Evolutionary conservation across 2,329 filamentous ascomycete species (phyloP), one percentile per base, ranked within the genome.

Genomic region (Nemania abortiva): DNA sequence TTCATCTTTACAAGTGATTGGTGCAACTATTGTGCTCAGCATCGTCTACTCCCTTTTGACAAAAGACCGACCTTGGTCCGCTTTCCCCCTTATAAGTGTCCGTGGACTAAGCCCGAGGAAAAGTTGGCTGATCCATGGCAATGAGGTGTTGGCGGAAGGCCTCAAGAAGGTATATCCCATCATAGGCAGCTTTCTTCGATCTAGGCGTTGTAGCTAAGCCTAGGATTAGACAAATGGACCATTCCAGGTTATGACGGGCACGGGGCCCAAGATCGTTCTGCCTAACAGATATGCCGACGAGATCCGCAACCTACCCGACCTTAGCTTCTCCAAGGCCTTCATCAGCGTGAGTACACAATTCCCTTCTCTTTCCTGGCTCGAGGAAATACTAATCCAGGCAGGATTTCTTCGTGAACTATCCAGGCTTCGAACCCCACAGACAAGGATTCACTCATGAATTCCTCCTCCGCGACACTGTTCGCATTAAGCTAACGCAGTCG

Each of bases 261-360:
- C 77, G 0, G 78, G 77, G 3, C 77, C 77, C 1, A 79, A 78
- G 66, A 77, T 79, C 64, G 63, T 81, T 37, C 34, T 81, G 52
- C 78, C 79, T 1, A 79, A 78, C 34, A 73, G 66, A 39, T 76
- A 75, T 50, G 77, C 78, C 10, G 77, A 82, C 24, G 80, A 82
- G 70, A 68, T 81, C 20, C 78, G 79, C 53, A 81, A 78, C 70
- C 72, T 79, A 31, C 77, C 77, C 1, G 67, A 71, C 20, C 69
- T 82, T 54, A 74, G 76, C 67, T 80, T 82, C 57, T 70, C 76
- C 49, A 77, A 76, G 50, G 77, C 78, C 6, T 80, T 82, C 53
- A 61, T 71, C n/a, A 78, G 76, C 62, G 80, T 81, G 73, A 34
- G 68, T 24, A 61, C 2, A 42, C 5, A 9, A 34, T 18, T 5